A percentile compares a stretch with the other conserved stretches of the same genome.
phyloP scores from a whole-genome alignment of 1,284 basidiomycete genomes.

The Ustilago vetiveriae region DNA sequence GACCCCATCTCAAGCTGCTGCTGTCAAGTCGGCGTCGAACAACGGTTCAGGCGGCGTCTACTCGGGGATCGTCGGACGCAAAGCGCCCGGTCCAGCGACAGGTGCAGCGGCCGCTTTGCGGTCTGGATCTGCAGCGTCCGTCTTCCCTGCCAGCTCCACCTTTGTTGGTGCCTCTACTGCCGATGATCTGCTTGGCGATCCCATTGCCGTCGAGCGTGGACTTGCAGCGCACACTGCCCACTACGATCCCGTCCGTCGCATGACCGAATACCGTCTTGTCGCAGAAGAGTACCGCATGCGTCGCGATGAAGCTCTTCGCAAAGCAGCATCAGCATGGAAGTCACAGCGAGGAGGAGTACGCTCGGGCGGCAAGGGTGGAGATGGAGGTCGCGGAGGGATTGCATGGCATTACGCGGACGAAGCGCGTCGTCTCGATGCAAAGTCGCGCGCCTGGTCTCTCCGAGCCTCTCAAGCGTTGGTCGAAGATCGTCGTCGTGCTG shows the following conservation, averaged over 20 bases:
- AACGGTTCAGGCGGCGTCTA: constrained; percentile 12
- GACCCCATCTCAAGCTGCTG: constrained; percentile 34
- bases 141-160: constrained; percentile 49
- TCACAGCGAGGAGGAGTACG: constrained; percentile 33
- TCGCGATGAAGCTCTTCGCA: constrained; percentile 62
- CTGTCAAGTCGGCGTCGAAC: neutral
- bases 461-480: constrained; percentile 64
- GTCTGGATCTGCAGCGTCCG: constrained; percentile 36
- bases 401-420: constrained; percentile 66
- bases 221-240: constrained; percentile 24
- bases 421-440: constrained; percentile 64
- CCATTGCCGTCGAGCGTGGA: constrained; percentile 23
- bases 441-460: constrained; percentile 65
- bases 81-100: constrained; percentile 11
- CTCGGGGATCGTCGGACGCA: constrained; percentile 33
- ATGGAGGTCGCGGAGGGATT: constrained; percentile 35
- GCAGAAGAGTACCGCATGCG: constrained; percentile 61
- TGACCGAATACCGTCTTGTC: constrained; percentile 45
- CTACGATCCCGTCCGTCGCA: constrained; percentile 38
- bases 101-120: constrained; percentile 39
- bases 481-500: constrained; percentile 54
- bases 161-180: constrained; percentile 12
- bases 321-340: constrained; percentile 55
- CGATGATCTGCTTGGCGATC: constrained; percentile 17
- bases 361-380: constrained; percentile 30